Percentiles rank a stretch among this genome's conserved stretches.
These are phyloP conservation scores for Coniochaeta prunicola DNA, from an alignment of 2,329 filamentous ascomycete species.

Conservation along the genomic window DNA sequence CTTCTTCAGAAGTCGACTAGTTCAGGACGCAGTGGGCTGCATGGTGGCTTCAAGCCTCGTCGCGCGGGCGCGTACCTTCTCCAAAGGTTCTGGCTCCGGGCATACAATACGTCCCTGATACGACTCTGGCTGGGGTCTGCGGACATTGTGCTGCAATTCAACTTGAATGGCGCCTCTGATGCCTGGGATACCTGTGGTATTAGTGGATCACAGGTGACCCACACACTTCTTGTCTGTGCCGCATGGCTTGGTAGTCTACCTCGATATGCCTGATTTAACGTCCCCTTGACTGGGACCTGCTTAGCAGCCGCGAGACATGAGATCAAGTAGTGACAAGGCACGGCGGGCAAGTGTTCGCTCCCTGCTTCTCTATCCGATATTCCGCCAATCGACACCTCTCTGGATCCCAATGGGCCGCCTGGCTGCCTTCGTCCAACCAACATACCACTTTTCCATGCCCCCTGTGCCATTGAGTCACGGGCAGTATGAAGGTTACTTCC, in stretches of 20 bases:
- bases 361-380: not conserved
- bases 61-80: not conserved
- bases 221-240: not conserved
- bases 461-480: conserved; percentile 1
- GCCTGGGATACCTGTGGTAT: not conserved
- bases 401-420: not conserved
- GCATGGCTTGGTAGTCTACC: not conserved
- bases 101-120: not conserved
- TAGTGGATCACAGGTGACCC: not conserved
- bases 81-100: not conserved
- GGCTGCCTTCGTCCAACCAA: not conserved
- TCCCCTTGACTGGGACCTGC: not conserved
- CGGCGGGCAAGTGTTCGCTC: not conserved
- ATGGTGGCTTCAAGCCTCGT: not conserved
- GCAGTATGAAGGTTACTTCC: not conserved
- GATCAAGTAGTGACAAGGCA: not conserved
- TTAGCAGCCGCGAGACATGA: not conserved
- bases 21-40: not conserved
- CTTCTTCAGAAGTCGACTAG: not conserved
- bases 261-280: not conserved
- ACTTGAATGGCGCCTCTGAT: not conserved
- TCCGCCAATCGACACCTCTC: not conserved
- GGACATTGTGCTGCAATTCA: not conserved
- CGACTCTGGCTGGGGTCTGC: not conserved
- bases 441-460: not conserved